These are phyloP conservation scores for Rehmannia glutinosa DNA, from an alignment of 257 asterid species.

Conservation along the genomic window DNA sequence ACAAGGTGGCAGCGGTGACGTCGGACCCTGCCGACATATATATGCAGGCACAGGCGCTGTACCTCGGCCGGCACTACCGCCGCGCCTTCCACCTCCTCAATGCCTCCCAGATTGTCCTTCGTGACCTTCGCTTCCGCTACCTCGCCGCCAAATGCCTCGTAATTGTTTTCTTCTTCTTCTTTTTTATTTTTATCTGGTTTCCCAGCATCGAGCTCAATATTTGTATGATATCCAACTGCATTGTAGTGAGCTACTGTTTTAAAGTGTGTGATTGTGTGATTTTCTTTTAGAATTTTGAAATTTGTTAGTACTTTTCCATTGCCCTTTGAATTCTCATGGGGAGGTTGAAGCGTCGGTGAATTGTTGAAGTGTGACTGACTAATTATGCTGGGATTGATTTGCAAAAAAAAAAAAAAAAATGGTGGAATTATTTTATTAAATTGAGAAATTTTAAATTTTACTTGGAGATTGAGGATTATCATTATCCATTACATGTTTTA, in stretches of 20 bases:
- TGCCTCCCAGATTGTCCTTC: slow-evolving; percentile 89
- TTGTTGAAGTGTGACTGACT: not conserved
- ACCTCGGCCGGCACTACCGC: slow-evolving; percentile 90
- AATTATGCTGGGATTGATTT: not conserved
- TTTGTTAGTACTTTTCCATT: not conserved
- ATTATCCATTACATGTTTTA: not conserved
- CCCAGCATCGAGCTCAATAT: not conserved
- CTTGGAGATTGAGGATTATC: slow-evolving; percentile 2
- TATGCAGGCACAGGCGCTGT: slow-evolving; percentile 99
- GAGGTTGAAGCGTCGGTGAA: not conserved
- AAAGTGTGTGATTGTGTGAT: not conserved
- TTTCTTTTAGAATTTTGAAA: not conserved
- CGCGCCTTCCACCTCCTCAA: slow-evolving; percentile 96
- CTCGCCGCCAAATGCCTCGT: slow-evolving; percentile 99
- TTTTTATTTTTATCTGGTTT: too few species aligned
- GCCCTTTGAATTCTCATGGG: not conserved
- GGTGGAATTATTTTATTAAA: not conserved
- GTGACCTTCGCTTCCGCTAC: slow-evolving; percentile 98
- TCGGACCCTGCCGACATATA: slow-evolving; percentile 94
- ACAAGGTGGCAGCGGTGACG: slow-evolving; percentile 95
- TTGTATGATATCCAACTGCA: not conserved
- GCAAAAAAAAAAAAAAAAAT: too few species aligned
- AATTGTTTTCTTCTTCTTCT: slow-evolving; percentile 7
- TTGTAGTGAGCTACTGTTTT: not conserved
- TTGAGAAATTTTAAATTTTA: not conserved